Evolutionary conservation across 2,329 filamentous ascomycete species (phyloP), one percentile per base, ranked within the genome.

Genomic region (Chaetomiaceae sp.): DNA sequence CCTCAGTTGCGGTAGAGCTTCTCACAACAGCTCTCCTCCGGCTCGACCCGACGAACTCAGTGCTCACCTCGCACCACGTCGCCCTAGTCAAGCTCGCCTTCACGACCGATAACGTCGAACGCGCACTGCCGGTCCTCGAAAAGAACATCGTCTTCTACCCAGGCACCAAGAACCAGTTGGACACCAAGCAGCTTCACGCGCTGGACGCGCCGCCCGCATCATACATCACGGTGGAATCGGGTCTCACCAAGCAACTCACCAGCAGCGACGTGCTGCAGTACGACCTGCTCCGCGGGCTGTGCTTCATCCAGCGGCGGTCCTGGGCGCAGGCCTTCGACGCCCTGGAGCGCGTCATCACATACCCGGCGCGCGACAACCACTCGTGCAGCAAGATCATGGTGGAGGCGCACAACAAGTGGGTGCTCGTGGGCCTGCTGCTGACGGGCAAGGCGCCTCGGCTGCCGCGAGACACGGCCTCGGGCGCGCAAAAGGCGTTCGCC

Each of bases 351-450:
- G 80, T 82, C 39, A 74, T 95, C 33, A 81, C 84, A 3, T 84
- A 85, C 53, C 89, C 91, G 0, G 75, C 78, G 0, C 76, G 74
- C 47, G 84, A 84, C 19, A 74, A 77, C 29, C 77, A 82, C 33
- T 42, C 53, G 2, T 76, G 83, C 12, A 92, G 86, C 68, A 85
- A 84, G 66, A 78, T 95, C 47, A 94, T 94, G 87, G 76, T 88
- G 4, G 90, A 96, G 60, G 89, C 89, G 6, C 92, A 95, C 75
- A 95, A 92, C 72, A 95, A 92, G 70, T 96, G 90, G 88, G 67
- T 95, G 8, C 73, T 99, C 15, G 79, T 91, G 9, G 83, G 84
- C 49, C 76, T 96, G 51, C 73, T 99, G 17, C 76, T 81, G 6
- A 74, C 84, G 49, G 91, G 91, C 60, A 81, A 76, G 63, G 74